Evolutionary conservation across 2,329 filamentous ascomycete species (phyloP).

Genomic region (Emmonsiellopsis sp.): DNA sequence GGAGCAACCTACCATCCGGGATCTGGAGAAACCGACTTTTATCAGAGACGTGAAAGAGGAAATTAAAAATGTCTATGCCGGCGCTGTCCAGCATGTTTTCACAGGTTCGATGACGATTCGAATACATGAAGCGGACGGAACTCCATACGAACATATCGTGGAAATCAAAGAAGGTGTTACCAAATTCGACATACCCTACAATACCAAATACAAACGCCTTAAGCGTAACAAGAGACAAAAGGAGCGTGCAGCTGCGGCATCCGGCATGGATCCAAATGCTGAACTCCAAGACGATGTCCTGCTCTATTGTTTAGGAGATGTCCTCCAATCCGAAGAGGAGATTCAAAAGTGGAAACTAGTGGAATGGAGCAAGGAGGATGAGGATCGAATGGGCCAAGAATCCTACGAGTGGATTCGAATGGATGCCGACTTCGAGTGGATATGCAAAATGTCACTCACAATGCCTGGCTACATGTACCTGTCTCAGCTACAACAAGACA

Average conservation of each 20-base stretch:
- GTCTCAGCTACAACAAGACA: conserved; percentile 92
- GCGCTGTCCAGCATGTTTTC: conserved; percentile 68
- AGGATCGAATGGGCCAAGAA: conserved; percentile 86
- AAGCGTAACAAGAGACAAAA: conserved; percentile 80
- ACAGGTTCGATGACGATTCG: conserved; percentile 95
- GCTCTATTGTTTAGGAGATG: conserved; percentile 85
- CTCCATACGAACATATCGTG: conserved; percentile 95
- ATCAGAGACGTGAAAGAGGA: conserved; percentile 78
- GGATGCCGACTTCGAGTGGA: conserved; percentile 97
- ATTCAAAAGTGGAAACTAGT: conserved; percentile 72
- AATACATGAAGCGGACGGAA: conserved; percentile 96
- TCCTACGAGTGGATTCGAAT: conserved; percentile 98
- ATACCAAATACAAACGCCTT: conserved; percentile 96
- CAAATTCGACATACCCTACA: conserved; percentile 92
- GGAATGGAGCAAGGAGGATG: conserved; percentile 84
- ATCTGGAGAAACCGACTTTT: conserved; percentile 66
- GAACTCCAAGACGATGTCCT: conserved; percentile 71
- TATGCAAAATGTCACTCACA: conserved; percentile 70
- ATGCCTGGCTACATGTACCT: conserved; percentile 97
- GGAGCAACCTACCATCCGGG: conserved; percentile 45
- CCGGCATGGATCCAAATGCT: conserved; percentile 52
- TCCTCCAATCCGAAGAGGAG: conserved; percentile 75
- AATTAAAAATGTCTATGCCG: conserved; percentile 58
- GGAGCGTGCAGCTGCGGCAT: conserved; percentile 59
- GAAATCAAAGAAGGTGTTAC: conserved; percentile 82